Evolutionary conservation across 371 early-diverging fungal species (phyloP), one percentile per base, ranked within the genome.

Genomic region (Mortierella polycephala): DNA sequence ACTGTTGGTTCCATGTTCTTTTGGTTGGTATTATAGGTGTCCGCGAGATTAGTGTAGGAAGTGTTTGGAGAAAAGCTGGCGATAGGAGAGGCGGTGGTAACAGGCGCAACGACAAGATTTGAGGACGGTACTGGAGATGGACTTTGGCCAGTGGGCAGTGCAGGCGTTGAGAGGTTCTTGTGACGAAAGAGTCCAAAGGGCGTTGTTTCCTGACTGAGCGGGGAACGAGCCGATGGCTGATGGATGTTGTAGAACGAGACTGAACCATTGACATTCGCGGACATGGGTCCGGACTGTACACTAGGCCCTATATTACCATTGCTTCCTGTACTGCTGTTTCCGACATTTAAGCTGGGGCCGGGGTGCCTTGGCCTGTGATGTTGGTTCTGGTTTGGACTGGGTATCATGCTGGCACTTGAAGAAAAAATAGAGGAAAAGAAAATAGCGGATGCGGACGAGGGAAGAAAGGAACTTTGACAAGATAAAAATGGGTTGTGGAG

Each of bases 131-230:
- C 60, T 5, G 70, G 18, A n/a, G 60, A 51, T 21, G 66, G 62
- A 50, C 62, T 61, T 50, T 66, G 66, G 1, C 56, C 40, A 7
- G 65, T 60, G 4, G 79, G 79, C 39, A 79, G 44, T 50, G 79
- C 79, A 44, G 79, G 65, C 0, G 79, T 79, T 7, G 79, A 79
- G 23, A 79, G 73, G 57, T 79, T 79, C 53, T 79, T 79, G 60
- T 79, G 79, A 14, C 73, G 72, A 61, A 79, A 79, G 57, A 79
- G 72, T 47, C 79, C 79, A 58, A 79, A 79, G 7, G 79, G 79
- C 6, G 79, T 79, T 10, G 79, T 65, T 51, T 79, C 79, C 60
- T 79, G 72, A 23, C 79, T 79, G 58, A 79, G 73, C 0, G 79
- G 79, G 10, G 79, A 79, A 14, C 79, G 57, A 23, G 79, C 79